phyloP scores from a whole-genome alignment of 225 moss, liverwort and hornwort genomes.

The Polytrichum commune region DNA sequence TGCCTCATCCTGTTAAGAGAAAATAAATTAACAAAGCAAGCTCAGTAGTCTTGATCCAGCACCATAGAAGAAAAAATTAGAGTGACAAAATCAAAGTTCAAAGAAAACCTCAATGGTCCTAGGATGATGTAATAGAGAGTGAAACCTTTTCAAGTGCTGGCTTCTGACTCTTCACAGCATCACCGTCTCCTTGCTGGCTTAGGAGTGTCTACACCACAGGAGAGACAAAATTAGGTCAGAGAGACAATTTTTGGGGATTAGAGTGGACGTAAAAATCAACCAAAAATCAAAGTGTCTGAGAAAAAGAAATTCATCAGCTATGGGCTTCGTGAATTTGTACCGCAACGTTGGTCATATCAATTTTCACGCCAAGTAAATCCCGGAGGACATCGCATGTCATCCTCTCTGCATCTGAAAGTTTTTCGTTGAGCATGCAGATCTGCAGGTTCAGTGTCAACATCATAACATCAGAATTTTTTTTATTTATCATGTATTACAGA shows the following conservation, averaged over 20 bases:
- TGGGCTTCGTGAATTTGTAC: conserved; percentile 28
- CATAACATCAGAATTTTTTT: neutral
- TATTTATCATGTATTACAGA: neutral
- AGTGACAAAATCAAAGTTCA: neutral
- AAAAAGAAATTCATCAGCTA: neutral
- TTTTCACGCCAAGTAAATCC: conserved; percentile 81
- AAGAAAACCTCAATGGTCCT: neutral
- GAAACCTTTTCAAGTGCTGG: conserved; percentile 28
- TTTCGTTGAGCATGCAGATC: conserved; percentile 73
- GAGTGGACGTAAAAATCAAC: neutral
- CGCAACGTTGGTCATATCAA: conserved; percentile 85
- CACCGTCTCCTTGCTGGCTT: conserved; percentile 73
- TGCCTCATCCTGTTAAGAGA: conserved; percentile 60
- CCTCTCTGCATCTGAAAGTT: conserved; percentile 86
- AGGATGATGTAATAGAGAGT: neutral
- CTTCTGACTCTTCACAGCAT: conserved; percentile 53
- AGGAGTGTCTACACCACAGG: conserved; percentile 41
- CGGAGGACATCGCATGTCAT: conserved; percentile 88
- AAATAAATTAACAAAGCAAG: neutral
- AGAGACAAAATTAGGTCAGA: conserved; percentile 9
- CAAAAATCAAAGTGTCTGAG: neutral
- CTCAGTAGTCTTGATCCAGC: neutral
- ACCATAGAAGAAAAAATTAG: neutral
- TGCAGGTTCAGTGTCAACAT: neutral
- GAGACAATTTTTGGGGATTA: neutral